phyloP scores from a whole-genome alignment of 1,139 yeast species.

The Blastobotrys illinoisensis region DNA sequence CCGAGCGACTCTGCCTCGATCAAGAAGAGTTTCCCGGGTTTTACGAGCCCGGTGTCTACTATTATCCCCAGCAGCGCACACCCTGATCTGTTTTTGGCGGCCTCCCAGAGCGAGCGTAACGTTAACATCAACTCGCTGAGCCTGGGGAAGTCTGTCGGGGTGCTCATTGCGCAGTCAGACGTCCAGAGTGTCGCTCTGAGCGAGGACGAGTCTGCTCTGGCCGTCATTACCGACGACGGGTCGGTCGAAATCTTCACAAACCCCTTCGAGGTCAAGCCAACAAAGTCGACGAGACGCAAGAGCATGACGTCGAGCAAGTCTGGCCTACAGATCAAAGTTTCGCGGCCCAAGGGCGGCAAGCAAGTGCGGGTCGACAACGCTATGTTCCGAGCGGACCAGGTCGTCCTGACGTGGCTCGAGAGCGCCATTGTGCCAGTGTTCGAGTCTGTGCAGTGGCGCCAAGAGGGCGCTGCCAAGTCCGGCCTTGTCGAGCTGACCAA shows the following conservation, averaged over 20 bases:
- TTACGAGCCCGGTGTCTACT: constrained; percentile 19
- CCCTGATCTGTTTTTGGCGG: constrained; percentile 51
- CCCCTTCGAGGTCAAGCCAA: constrained; percentile 36
- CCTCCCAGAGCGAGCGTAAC: constrained; percentile 74
- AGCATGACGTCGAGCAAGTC: constrained; percentile 22
- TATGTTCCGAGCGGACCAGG: constrained; percentile 36
- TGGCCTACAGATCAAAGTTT: constrained; percentile 19
- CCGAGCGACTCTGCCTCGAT: constrained; percentile 16
- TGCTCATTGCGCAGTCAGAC: constrained; percentile 63
- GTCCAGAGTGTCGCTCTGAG: constrained; percentile 41
- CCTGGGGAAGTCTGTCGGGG: constrained; percentile 37
- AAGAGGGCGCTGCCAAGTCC: constrained; percentile 24
- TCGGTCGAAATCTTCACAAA: constrained; percentile 57
- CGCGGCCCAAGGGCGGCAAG: constrained; percentile 26
- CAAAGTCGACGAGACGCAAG: constrained; percentile 32
- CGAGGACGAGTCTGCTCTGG: constrained; percentile 40
- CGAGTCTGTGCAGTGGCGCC: constrained; percentile 55
- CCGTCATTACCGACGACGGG: constrained; percentile 62
- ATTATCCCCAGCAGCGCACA: constrained; percentile 17
- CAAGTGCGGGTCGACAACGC: constrained; percentile 41
- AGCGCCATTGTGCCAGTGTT: constrained; percentile 60
- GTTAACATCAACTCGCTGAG: constrained; percentile 59
- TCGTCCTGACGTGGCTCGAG: constrained; percentile 67
- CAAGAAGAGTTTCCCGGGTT: constrained; percentile 24
- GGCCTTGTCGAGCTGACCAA: constrained; percentile 21